Conservation (phyloP, 2,329 filamentous ascomycete genomes). For the Aspergillus oerlinghausenensis region DNA sequence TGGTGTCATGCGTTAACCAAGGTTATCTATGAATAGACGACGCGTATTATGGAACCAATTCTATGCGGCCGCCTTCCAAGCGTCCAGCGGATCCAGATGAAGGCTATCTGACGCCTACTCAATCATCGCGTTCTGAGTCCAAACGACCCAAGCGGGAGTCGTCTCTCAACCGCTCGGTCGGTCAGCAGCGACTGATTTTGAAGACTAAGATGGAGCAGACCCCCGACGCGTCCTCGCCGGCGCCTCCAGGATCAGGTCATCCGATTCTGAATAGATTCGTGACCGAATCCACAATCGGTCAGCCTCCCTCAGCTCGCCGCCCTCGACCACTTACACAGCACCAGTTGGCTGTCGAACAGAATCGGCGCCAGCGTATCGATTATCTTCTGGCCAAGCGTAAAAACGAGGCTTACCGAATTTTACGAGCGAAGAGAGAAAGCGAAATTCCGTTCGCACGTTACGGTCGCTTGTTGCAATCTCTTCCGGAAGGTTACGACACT, state of each 20-base stretch:
- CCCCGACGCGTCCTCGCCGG: conserved; percentile 39
- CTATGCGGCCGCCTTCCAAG: conserved; percentile 31
- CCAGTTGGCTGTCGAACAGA: conserved; percentile 47
- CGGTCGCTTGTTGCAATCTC: conserved; percentile 37
- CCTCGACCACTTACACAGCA: conserved; percentile 47
- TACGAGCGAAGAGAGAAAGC: conserved; percentile 35
- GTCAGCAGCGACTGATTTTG: conserved; percentile 39
- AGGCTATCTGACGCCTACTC: conserved; percentile 34
- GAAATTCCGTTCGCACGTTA: conserved; percentile 39
- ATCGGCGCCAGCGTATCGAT: conserved; percentile 45
- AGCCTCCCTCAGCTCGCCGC: conserved; percentile 32
- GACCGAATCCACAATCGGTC: conserved; percentile 27
- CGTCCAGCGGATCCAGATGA: conserved; percentile 38
- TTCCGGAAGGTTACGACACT: conserved; percentile 45
- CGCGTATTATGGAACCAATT: neutral
- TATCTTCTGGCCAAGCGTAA: conserved; percentile 44
- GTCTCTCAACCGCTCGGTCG: conserved; percentile 31
- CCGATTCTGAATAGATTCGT: conserved; percentile 40
- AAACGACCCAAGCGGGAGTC: conserved; percentile 38
- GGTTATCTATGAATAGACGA: neutral
- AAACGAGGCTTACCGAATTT: conserved; percentile 32
- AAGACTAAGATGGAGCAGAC: conserved; percentile 43
- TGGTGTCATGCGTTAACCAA: neutral
- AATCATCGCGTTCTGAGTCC: conserved; percentile 33
- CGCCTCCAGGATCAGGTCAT: conserved; percentile 40